phyloP scores from a whole-genome alignment of 768 basidiomycete species.

The Pulveroboletus ravenelii region DNA sequence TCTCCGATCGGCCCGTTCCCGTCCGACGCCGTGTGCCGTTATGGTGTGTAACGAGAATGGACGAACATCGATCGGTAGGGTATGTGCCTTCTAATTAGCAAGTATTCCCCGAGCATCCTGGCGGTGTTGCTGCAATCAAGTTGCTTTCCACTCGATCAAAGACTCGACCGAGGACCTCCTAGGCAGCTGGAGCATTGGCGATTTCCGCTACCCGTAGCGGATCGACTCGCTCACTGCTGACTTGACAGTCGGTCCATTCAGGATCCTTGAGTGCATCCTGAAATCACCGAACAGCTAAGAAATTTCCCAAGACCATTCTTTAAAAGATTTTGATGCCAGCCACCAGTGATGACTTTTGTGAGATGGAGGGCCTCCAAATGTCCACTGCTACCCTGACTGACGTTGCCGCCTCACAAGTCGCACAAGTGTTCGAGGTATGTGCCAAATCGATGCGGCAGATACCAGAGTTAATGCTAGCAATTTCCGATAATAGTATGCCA shows the following conservation, averaged over 20 bases:
- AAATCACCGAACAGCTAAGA: too few relatives aligned
- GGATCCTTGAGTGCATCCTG: neutral
- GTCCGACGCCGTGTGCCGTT: too few relatives aligned
- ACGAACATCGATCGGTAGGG: too few relatives aligned
- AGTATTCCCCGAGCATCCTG: too few relatives aligned
- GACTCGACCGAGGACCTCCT: neutral
- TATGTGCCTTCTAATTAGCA: too few relatives aligned
- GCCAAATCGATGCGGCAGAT: neutral
- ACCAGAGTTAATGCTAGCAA: neutral
- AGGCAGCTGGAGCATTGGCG: neutral
- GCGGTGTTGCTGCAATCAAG: too few relatives aligned
- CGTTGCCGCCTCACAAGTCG: neutral
- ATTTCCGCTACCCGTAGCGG: neutral
- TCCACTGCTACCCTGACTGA: neutral
- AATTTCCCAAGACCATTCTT: neutral
- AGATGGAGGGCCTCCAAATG: neutral
- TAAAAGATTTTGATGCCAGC: neutral
- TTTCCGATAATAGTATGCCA: neutral
- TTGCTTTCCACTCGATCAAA: too few relatives aligned
- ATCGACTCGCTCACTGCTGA: neutral
- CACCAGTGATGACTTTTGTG: neutral
- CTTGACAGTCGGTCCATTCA: neutral
- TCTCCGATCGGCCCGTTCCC: too few relatives aligned
- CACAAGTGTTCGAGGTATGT: neutral
- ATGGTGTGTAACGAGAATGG: too few relatives aligned